Evolutionary conservation across 805 yeast genomes (phyloP).

Genomic region (Brettanomyces sp.): DNA sequence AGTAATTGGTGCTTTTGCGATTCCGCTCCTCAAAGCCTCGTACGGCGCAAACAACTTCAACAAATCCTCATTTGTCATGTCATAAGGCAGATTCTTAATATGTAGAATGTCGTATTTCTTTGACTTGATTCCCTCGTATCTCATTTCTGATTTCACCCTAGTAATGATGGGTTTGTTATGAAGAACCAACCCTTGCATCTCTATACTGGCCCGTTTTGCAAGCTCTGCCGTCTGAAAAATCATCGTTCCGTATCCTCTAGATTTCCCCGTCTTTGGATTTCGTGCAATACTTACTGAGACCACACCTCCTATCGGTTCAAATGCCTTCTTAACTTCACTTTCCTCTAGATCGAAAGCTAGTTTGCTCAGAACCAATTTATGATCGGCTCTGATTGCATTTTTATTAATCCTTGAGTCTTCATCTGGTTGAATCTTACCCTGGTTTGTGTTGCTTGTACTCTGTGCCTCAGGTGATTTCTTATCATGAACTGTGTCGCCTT

Average conservation of each 20-base stretch:
- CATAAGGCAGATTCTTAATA: constrained; percentile 21
- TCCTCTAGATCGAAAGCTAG: constrained; percentile 16
- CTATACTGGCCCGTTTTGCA: constrained; percentile 18
- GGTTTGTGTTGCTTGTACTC: too few species aligned
- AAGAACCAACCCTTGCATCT: constrained; percentile 25
- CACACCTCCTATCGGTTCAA: constrained; percentile 18
- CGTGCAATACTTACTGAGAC: constrained; percentile 8
- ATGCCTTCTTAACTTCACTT: constrained; percentile 16
- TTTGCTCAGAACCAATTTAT: constrained; percentile 14
- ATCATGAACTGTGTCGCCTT: too few species aligned
- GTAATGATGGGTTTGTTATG: constrained; percentile 19
- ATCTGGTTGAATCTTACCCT: too few species aligned
- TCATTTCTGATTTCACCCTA: constrained; percentile 9
- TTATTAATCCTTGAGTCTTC: too few species aligned
- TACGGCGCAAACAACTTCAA: constrained; percentile 17
- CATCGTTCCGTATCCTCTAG: constrained; percentile 19
- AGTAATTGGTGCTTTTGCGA: constrained; percentile 21
- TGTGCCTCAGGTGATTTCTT: too few species aligned
- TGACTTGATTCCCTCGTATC: constrained; percentile 1
- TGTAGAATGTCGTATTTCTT: constrained; percentile 16
- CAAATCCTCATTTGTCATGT: constrained; percentile 16
- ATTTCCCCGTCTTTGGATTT: constrained; percentile 8
- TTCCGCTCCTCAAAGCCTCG: constrained; percentile 21
- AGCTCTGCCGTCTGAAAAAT: constrained; percentile 12
- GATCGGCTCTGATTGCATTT: neutral